A percentile compares a stretch with the other conserved stretches of the same genome.
Evolutionary conservation across 116 monocot species (phyloP).

Genomic region (Cymodocea nodosa): DNA sequence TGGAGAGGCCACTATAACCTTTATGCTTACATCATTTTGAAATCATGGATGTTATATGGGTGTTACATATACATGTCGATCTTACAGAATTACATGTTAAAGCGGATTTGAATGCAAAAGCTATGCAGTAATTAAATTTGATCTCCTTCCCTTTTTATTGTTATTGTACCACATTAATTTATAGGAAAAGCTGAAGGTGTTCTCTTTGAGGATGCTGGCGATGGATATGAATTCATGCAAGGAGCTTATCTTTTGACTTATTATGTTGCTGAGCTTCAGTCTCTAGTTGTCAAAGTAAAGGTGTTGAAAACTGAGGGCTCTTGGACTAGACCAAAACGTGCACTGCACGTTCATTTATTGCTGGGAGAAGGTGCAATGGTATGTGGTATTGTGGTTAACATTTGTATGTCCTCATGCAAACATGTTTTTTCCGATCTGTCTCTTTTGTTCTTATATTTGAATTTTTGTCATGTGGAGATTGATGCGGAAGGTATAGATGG

Average conservation of each 20-base stretch:
- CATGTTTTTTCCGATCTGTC: background rate
- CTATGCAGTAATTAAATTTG: too few species aligned
- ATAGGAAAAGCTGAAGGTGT: slow-evolving; percentile 80
- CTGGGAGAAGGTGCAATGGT: slow-evolving; percentile 87
- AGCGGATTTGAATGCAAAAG: too few species aligned
- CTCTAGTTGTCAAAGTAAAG: slow-evolving; percentile 56
- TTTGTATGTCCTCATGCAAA: background rate
- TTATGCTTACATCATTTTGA: too few species aligned
- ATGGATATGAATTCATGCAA: slow-evolving; percentile 71
- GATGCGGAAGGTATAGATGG: slow-evolving; percentile 60
- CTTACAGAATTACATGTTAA: too few species aligned
- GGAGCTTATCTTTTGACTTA: slow-evolving; percentile 66
- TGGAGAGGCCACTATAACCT: too few species aligned
- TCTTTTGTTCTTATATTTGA: too few species aligned
- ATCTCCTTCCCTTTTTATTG: too few species aligned
- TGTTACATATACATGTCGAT: too few species aligned
- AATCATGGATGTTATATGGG: too few species aligned
- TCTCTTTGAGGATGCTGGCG: slow-evolving; percentile 85
- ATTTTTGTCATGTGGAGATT: slow-evolving; percentile 35
- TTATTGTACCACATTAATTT: background rate
- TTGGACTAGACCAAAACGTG: slow-evolving; percentile 57
- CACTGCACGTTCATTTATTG: slow-evolving; percentile 48
- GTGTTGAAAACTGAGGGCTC: slow-evolving; percentile 72
- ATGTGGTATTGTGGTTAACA: slow-evolving; percentile 1
- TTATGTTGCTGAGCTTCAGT: slow-evolving; percentile 61